A percentile compares a stretch with the other conserved stretches of the same genome.
Evolutionary conservation across 139 green algal genomes (phyloP).

Genomic region (Coccomyxa sp.): DNA sequence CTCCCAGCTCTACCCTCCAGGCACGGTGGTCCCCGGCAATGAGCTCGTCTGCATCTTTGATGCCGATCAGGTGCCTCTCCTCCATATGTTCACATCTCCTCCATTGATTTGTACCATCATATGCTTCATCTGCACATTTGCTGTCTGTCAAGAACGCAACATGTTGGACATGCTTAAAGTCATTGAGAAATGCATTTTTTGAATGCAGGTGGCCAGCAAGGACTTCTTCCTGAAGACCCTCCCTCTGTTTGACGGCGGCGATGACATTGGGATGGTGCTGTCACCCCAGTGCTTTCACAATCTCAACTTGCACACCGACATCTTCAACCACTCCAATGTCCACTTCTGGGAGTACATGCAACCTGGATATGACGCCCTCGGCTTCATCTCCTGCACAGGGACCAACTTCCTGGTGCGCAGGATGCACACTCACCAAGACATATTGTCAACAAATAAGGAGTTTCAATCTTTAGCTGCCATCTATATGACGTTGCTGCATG

Average conservation of each 20-base stretch:
- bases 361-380: slow-evolving; percentile 57
- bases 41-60: slow-evolving; percentile 79
- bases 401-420: slow-evolving; percentile 61
- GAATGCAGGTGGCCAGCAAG: slow-evolving; percentile 33
- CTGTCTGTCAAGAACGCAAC: not conserved
- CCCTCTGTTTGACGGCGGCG: slow-evolving; percentile 50
- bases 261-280: slow-evolving; percentile 55
- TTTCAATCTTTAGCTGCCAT: not conserved
- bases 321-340: slow-evolving; percentile 86
- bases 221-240: slow-evolving; percentile 77
- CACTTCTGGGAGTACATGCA: slow-evolving; percentile 73
- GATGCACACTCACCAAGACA: slow-evolving; percentile 5
- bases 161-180: not conserved
- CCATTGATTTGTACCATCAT: not conserved
- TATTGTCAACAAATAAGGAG: not conserved
- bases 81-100: not conserved
- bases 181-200: not conserved
- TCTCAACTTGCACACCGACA: slow-evolving; percentile 62
- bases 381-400: slow-evolving; percentile 63
- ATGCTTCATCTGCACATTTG: not conserved
- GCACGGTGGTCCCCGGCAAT: slow-evolving; percentile 37
- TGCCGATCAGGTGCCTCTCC: slow-evolving; percentile 53
- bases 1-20: slow-evolving; percentile 50
- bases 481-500: not conserved
- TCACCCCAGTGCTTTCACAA: slow-evolving; percentile 74